Conservation (phyloP, 1,284 basidiomycete species). For the Cryptococcus floricola region DNA sequence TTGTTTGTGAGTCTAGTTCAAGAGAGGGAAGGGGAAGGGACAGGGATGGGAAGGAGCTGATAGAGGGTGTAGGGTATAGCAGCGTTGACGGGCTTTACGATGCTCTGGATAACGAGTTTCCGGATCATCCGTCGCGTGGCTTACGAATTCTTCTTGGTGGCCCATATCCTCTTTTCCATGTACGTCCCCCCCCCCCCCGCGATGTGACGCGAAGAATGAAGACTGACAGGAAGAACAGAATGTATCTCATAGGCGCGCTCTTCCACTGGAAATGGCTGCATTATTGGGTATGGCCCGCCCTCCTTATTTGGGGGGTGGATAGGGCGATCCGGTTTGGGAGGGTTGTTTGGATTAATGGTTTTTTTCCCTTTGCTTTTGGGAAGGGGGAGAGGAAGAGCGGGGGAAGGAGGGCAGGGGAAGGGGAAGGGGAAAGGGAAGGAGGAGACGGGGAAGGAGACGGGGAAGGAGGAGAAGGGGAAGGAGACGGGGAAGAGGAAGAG, state of each 20-base stretch:
- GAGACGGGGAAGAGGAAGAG: slow-evolving; percentile 3
- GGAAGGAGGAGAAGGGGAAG: slow-evolving; percentile 1
- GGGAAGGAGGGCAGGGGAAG: neutral
- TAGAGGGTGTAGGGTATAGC: slow-evolving; percentile 18
- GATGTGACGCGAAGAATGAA: no score
- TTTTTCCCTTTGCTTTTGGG: neutral
- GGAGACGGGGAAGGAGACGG: slow-evolving; percentile 1
- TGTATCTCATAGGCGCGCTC: slow-evolving; percentile 38
- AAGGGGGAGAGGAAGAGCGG: neutral
- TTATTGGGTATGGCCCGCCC: slow-evolving; percentile 39
- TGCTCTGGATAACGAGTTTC: slow-evolving; percentile 52
- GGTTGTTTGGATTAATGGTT: slow-evolving; percentile 54
- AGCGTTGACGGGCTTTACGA: slow-evolving; percentile 46
- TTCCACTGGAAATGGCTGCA: slow-evolving; percentile 37
- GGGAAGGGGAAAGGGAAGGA: neutral
- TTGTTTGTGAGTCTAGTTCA: slow-evolving; percentile 20
- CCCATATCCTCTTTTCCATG: slow-evolving; percentile 52
- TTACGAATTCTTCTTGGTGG: slow-evolving; percentile 56
- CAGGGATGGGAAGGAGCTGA: slow-evolving; percentile 8
- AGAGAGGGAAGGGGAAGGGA: neutral
- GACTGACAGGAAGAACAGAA: slow-evolving; percentile 7
- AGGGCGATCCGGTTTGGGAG: slow-evolving; percentile 56
- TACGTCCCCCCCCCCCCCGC: slow-evolving; percentile 12
- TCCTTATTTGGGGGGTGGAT: slow-evolving; percentile 55
- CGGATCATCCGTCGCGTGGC: slow-evolving; percentile 47